phyloP scores from a whole-genome alignment of 768 basidiomycete genomes.

The Lactarius psammicola region DNA sequence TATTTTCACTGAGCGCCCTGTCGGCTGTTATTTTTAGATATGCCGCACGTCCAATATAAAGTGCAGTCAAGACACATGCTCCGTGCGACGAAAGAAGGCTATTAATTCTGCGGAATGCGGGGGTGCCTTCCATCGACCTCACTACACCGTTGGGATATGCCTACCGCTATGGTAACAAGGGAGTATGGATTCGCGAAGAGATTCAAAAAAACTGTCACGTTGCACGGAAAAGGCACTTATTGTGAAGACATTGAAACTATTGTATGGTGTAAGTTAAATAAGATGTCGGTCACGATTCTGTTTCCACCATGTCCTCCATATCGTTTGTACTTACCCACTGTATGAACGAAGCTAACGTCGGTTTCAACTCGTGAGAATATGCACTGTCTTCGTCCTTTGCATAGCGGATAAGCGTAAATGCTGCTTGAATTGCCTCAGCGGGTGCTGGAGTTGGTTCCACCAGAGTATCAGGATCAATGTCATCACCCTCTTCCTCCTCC shows the following conservation, averaged over 20 bases:
- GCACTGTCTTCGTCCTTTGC: neutral
- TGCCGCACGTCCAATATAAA: neutral
- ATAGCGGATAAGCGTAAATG: neutral
- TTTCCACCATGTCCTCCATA: neutral
- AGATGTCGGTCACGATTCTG: neutral
- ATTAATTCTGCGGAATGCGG: neutral
- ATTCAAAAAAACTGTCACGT: too few species aligned
- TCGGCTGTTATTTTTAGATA: neutral
- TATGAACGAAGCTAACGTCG: neutral
- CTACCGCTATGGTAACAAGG: too few species aligned
- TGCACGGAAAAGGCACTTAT: too few species aligned
- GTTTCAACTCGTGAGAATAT: neutral
- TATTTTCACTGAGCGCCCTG: neutral
- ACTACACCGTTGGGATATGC: too few species aligned
- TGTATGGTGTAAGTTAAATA: neutral
- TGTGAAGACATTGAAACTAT: neutral
- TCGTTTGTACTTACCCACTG: neutral
- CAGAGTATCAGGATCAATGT: neutral
- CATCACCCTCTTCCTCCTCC: neutral
- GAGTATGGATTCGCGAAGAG: too few species aligned
- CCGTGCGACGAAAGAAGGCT: neutral
- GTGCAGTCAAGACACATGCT: neutral
- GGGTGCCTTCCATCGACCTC: too few species aligned
- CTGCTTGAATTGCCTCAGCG: neutral
- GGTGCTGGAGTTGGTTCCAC: neutral